Evolutionary conservation across 495 filamentous ascomycete genomes (phyloP), one percentile per base, ranked within the genome.

Genomic region (Xylaria venustula): DNA sequence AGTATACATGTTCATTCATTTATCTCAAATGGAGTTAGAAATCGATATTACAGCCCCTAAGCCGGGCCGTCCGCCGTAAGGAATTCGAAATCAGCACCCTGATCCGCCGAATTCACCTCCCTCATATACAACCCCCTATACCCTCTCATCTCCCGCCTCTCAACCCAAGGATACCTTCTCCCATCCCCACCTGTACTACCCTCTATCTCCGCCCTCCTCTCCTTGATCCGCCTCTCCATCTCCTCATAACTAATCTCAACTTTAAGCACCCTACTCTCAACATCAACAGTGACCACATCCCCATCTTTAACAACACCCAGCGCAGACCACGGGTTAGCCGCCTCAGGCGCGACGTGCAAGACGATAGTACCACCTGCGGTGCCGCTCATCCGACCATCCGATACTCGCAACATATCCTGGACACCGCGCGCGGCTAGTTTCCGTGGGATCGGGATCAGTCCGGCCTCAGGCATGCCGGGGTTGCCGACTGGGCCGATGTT

Each of bases 301-400:
- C 86, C 85, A 30, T 85, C 81, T 60, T 77, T 63, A 36, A 89
- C 77, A n/a, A 86, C 70, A 0, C 85, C 87, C 46, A 88, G 75
- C 28, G 81, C 81, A n/a, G 77, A 82, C 30, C 65, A 74, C 8
- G 83, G 80, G 34, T 85, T 66, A 4, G 77, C 85, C 34, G 82
- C 79, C 68, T 90, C 87, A 0, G 87, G 87, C 17, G 81, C 82
- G 2, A 89, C 77, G 67, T 89, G 87, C 40, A 90, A 71, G 0
- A 87, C 75, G n/a, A 90, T 86, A 0, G 85, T 89, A 1, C 87
- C 87, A 0, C 85, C 86, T 0, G 87, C 87, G 0, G 87, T 90
- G 0, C 87, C 87, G 36, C 82, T 85, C 85, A 90, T 88, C 12
- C 87, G 70, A 0, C 87, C 87, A 64, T 90, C 87, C 0, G 83